Evolutionary conservation across 2,329 filamentous ascomycete genomes (phyloP), one percentile per base, ranked within the genome.

Genomic region (Ophiostoma novo-ulmi): DNA sequence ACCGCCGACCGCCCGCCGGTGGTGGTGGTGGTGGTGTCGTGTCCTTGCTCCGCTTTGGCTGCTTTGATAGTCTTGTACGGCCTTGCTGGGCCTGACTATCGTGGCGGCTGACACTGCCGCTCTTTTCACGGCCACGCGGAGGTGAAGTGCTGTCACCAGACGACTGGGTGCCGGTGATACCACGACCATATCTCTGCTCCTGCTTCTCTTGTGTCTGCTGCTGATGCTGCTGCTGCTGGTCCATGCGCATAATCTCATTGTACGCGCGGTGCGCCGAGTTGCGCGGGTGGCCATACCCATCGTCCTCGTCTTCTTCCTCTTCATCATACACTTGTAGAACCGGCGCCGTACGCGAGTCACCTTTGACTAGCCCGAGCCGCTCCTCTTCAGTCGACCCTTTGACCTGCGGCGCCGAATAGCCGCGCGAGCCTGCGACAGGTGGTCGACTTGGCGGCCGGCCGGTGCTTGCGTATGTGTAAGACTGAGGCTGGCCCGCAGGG

Each of bases 321-420:
- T 79, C 78, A 55, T 80, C 78, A 69, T 79, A 81, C 13, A 76
- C 77, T 8, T 78, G 79, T 38, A 81, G 74, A 17, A 75, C 73
- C 10, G 81, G 78, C 74, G 77, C 74, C 22, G 78, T 77, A 31
- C 76, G 77, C 8, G 79, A 82, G 76, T 93, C 90, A 36, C 91
- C 90, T 75, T 90, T 90, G n/a, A 97, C 93, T 5, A 97, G 85
- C 0, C 93, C 93, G 7, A 94, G 79, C 22, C 87, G 84, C 80
- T 97, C 93, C 80, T 97, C 93, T 78, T 97, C 93, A 0, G 91
- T 94, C 1, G 87, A 87, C 64, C 82, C 83, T 74, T 85, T 86
- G 64, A 79, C 76, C 61, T 79, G 78, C 8, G 79, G 80, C 13
- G 77, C 81, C 70, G 78, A 81, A 75, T 80, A 82, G 55, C 80